phyloP scores from a whole-genome alignment of 2,329 filamentous ascomycete genomes.

The Xylariaceae sp. region DNA sequence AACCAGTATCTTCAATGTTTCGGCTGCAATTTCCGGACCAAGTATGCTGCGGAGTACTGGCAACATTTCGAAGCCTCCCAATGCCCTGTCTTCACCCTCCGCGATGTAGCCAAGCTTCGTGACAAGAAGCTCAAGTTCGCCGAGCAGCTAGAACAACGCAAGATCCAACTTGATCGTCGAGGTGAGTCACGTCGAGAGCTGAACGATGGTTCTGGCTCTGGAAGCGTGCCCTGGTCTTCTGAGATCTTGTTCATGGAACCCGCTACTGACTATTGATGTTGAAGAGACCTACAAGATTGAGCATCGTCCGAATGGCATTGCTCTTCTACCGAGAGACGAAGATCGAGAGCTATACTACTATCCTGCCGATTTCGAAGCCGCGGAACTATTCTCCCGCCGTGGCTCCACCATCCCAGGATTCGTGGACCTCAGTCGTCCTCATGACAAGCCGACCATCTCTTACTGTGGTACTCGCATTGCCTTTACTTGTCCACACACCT shows the following conservation, averaged over 20 bases:
- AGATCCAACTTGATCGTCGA: neutral
- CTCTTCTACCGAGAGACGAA: no score
- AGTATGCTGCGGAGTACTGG: constrained; percentile 36
- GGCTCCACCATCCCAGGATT: neutral
- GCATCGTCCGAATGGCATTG: no score
- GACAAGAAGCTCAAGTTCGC: constrained; percentile 36
- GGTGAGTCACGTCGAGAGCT: no score
- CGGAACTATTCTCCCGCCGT: no score
- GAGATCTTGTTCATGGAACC: neutral
- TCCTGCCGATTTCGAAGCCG: no score
- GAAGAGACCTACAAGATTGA: neutral
- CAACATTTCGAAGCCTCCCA: constrained; percentile 41
- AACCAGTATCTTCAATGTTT: constrained; percentile 43
- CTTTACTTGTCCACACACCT: constrained; percentile 16
- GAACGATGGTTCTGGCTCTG: constrained; percentile 5
- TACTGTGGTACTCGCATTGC: constrained; percentile 5
- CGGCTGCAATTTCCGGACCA: constrained; percentile 40
- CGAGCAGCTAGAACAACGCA: constrained; percentile 18
- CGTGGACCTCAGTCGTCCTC: constrained; percentile 5
- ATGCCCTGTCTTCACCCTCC: constrained; percentile 36
- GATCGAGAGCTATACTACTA: no score
- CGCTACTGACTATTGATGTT: neutral
- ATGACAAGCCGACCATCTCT: constrained; percentile 15
- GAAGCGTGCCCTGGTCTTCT: neutral
- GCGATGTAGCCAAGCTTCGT: constrained; percentile 33